A percentile compares a stretch with the other conserved stretches of the same genome.
These are phyloP conservation scores for Adansonia rubrostipa DNA, from an alignment of 441 rosid species.

Conservation along the genomic window DNA sequence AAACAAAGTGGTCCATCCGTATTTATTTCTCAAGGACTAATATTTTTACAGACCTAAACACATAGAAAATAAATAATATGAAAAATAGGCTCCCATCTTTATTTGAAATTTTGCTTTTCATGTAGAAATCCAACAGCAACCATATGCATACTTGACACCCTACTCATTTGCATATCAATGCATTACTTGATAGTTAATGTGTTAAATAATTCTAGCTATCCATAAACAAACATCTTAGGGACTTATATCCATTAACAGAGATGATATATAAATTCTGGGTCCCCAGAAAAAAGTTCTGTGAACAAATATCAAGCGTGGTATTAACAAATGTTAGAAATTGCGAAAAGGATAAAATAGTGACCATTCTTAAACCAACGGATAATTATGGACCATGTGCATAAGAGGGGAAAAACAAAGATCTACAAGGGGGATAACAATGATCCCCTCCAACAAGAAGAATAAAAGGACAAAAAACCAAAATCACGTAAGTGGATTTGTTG, in stretches of 20 bases:
- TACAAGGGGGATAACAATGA: not conserved
- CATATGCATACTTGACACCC: not conserved
- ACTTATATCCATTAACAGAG: not conserved
- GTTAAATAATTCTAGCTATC: not conserved
- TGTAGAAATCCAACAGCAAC: not conserved
- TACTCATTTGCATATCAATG: not conserved
- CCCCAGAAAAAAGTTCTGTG: not conserved
- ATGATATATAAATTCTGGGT: not conserved
- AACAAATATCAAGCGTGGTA: not conserved
- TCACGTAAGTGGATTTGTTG: not conserved
- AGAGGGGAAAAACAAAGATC: not conserved
- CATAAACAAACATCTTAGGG: not conserved
- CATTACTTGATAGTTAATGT: not conserved
- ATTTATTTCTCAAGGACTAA: not conserved
- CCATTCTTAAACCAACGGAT: not conserved
- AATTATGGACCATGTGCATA: not conserved
- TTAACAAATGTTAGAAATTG: not conserved
- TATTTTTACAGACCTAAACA: not conserved
- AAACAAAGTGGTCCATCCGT: not conserved
- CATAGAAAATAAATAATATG: not conserved
- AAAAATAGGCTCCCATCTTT: not conserved
- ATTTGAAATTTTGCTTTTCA: not conserved
- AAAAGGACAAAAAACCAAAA: slow-evolving; percentile 3
- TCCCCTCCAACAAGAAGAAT: not conserved
- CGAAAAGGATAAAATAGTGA: not conserved